These are phyloP conservation scores for Selaginella tamariscina DNA, from an alignment of 75 land plant genomes.

Conservation along the genomic window DNA sequence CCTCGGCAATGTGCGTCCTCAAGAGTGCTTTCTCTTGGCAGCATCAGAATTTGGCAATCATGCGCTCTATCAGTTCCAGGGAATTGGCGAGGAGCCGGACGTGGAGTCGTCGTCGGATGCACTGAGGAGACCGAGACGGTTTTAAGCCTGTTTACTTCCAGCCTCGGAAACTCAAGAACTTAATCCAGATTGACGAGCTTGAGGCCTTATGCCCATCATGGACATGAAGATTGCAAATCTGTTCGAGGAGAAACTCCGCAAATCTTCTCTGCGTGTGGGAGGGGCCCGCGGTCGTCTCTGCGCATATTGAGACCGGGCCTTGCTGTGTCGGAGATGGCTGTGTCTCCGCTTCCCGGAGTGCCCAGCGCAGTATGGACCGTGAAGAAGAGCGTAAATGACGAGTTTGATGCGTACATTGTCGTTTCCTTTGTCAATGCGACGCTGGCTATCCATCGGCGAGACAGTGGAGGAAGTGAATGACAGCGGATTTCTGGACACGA, in stretches of 20 bases:
- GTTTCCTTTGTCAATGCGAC: conserved; percentile 96
- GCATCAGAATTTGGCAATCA: conserved; percentile 99
- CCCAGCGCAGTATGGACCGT: conserved; percentile 99
- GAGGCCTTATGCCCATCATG: conserved; percentile 95
- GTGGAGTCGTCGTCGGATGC: conserved; percentile 85
- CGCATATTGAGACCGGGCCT: conserved; percentile 84
- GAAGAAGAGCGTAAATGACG: conserved; percentile 85
- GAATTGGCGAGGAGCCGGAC: conserved; percentile 87
- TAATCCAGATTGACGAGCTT: conserved; percentile 73
- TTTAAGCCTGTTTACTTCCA: conserved; percentile 95
- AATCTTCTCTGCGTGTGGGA: conserved; percentile 82
- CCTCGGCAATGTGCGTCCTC: conserved; percentile 81
- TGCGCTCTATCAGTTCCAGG: conserved; percentile 87
- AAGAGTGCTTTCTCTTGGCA: conserved; percentile 76
- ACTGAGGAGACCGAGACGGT: conserved; percentile 95
- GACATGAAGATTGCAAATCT: conserved; percentile 87
- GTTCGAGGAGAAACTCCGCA: conserved; percentile 96
- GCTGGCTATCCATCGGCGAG: conserved; percentile 97
- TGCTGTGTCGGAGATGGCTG: conserved; percentile 97
- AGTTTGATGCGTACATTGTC: conserved; percentile 99
- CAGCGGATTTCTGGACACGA: conserved; percentile 95
- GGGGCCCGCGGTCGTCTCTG: conserved; percentile 81
- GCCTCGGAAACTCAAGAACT: conserved; percentile 78
- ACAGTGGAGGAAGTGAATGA: conserved; percentile 98
- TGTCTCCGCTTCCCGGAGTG: conserved; percentile 85